Evolutionary conservation across 1,284 basidiomycete genomes (phyloP), one percentile per base, ranked within the genome.

Genomic region (Rhodotorula sp.): DNA sequence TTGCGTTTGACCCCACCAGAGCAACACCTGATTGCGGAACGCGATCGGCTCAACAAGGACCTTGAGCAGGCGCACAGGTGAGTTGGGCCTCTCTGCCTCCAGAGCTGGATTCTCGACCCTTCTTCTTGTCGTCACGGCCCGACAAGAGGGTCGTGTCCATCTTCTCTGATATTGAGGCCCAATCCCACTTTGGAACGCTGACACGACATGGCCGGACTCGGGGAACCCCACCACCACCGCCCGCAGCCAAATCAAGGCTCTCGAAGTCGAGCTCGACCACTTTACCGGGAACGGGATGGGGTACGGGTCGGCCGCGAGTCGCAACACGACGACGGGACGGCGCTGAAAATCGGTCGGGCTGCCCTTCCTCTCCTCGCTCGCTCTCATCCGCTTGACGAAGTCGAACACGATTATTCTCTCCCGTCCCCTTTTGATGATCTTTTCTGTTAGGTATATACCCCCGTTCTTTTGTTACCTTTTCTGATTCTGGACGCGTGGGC

Each of bases 11-110:
- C 15, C 34, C 3, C 38, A 12, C 38, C 64, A 76, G 68, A 75
- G 62, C 72, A 71, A 64, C 72, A 95, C 91, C 91, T 97, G 79
- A 97, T 97, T 75, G 91, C 92, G 66, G 94, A 97, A 84, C 88
- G 94, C 80, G 94, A 97, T 82, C 87, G 94, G 64, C 88, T 97
- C 85, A 97, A 97, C 87, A 97, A 97, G 83, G 94, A 97, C 81
- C 85, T 93, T 79, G 94, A 97, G 84, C 83, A 88, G 81, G 92
- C 62, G 43, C 62, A 60, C 59, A 49, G 59, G 59, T 49, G 15
- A 16, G 59, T 34, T 0, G 94, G 23, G 93, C 28, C 28, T 28
- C 28, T 28, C 28, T 28, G 28, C 28, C 28, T 28, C 28, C 28
- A 28, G 28, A 28, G 28, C 28, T 28, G 28, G 28, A 28, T 28